Percentiles rank a stretch among this genome's conserved stretches.
phyloP scores from a whole-genome alignment of 768 basidiomycete genomes.

The Hebeloma cylindrosporum region DNA sequence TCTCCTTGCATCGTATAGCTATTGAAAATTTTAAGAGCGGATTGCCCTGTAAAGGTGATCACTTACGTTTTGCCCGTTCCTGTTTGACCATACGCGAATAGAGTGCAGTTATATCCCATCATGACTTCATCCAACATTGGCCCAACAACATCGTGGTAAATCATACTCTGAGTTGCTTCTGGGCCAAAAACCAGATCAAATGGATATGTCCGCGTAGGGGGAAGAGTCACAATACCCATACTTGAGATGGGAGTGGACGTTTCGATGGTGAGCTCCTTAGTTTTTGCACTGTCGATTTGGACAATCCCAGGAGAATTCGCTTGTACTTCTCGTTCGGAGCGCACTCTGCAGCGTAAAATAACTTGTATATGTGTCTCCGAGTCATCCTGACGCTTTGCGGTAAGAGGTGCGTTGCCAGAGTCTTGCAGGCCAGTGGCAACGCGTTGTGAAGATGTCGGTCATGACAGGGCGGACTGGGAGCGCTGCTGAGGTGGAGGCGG shows the following conservation, averaged over 20 bases:
- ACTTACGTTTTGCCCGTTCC: constrained; percentile 98
- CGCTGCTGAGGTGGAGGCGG: constrained; percentile 39
- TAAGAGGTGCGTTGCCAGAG: constrained; percentile 3
- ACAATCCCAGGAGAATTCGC: constrained; percentile 89
- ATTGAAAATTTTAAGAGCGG: constrained; percentile 5
- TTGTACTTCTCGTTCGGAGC: constrained; percentile 81
- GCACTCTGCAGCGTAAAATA: constrained; percentile 83
- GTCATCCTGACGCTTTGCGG: constrained; percentile 36
- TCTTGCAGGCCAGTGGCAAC: constrained; percentile 11
- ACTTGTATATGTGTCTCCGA: constrained; percentile 89
- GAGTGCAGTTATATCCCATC: constrained; percentile 92
- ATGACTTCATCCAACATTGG: constrained; percentile 95
- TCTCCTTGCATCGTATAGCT: constrained; percentile 99
- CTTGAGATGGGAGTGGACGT: constrained; percentile 67
- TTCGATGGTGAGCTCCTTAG: constrained; percentile 79
- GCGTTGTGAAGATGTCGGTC: constrained; percentile 33
- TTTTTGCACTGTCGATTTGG: constrained; percentile 71
- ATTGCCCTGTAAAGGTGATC: background rate
- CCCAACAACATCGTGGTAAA: constrained; percentile 91
- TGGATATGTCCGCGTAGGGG: constrained; percentile 83
- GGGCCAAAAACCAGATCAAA: constrained; percentile 97
- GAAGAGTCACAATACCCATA: constrained; percentile 70
- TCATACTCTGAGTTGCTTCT: constrained; percentile 91
- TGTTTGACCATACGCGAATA: constrained; percentile 98
- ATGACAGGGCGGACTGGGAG: constrained; percentile 51